Percentiles rank a stretch among this genome's conserved stretches.
These are phyloP conservation scores for Hygrocybe coccinea DNA, from an alignment of 768 basidiomycete species.

Conservation along the genomic window DNA sequence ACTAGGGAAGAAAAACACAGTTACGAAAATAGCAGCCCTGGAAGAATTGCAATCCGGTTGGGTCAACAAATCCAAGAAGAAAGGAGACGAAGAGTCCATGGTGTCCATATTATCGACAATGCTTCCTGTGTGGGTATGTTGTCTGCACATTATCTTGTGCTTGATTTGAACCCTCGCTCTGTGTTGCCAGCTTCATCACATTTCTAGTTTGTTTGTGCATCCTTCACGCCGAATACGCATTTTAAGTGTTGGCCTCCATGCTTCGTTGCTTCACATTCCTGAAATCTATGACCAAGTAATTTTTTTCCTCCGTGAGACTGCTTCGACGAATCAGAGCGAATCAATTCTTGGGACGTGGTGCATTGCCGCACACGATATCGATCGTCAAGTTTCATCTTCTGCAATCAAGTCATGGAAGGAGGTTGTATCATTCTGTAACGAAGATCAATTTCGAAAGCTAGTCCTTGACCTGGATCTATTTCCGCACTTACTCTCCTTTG, in stretches of 20 bases:
- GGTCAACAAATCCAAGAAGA: conserved; percentile 50
- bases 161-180: conserved; percentile 3
- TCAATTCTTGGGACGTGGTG: conserved; percentile 69
- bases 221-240: conserved; percentile 70
- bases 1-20: conserved; percentile 83
- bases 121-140: conserved; percentile 88
- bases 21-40: conserved; percentile 78
- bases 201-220: conserved; percentile 76
- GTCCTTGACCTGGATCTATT: conserved; percentile 30
- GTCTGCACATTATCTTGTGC: not conserved
- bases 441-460: conserved; percentile 20
- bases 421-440: conserved; percentile 23
- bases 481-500: conserved; percentile 44
- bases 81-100: conserved; percentile 38
- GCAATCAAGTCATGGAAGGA: conserved; percentile 55
- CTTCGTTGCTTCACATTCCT: conserved; percentile 56
- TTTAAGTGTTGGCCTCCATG: conserved; percentile 57
- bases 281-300: conserved; percentile 45
- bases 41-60: conserved; percentile 74
- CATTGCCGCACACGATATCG: conserved; percentile 65
- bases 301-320: conserved; percentile 46
- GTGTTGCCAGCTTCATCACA: conserved; percentile 66
- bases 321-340: conserved; percentile 47
- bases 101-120: conserved; percentile 48
- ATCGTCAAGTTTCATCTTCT: conserved; percentile 50